phyloP scores from a whole-genome alignment of 768 basidiomycete species.

The Mycena kentingensis region DNA sequence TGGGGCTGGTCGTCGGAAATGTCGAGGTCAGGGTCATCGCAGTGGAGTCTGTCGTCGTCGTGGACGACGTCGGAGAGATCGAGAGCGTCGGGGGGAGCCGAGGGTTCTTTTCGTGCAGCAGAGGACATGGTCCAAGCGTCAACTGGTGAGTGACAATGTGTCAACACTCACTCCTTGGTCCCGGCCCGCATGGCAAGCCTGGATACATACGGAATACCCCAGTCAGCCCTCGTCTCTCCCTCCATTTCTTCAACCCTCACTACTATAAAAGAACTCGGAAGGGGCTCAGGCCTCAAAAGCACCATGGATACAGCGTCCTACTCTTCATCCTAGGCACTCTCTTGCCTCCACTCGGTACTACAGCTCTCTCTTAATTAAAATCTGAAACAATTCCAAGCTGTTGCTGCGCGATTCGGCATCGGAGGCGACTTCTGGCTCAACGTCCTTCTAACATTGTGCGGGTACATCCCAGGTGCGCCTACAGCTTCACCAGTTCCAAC shows the following conservation, averaged over 20 bases:
- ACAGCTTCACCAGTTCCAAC: constrained; percentile 13
- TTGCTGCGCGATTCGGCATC: constrained; percentile 90
- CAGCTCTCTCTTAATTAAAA: too few species aligned
- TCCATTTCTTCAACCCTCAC: too few species aligned
- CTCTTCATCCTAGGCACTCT: constrained; percentile 89
- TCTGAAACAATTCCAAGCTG: too few species aligned
- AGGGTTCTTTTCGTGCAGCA: too few species aligned
- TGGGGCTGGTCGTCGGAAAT: constrained; percentile 33
- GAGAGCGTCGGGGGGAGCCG: constrained; percentile 52
- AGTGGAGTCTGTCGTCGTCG: constrained; percentile 71
- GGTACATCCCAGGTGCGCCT: constrained; percentile 80
- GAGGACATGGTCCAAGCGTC: too few species aligned
- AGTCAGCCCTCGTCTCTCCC: not conserved
- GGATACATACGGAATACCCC: too few species aligned
- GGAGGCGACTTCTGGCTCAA: constrained; percentile 92
- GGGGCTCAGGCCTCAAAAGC: constrained; percentile 64
- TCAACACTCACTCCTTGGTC: too few species aligned
- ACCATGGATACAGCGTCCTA: constrained; percentile 81
- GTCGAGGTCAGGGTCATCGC: constrained; percentile 45
- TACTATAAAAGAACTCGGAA: too few species aligned
- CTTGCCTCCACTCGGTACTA: constrained; percentile 83
- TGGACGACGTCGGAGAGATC: constrained; percentile 84
- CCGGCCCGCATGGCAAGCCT: too few species aligned
- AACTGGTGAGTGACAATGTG: too few species aligned
- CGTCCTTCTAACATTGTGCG: constrained; percentile 82